Conservation (phyloP, 192 early-diverging fungal genomes). For the Coemansia sp. region DNA sequence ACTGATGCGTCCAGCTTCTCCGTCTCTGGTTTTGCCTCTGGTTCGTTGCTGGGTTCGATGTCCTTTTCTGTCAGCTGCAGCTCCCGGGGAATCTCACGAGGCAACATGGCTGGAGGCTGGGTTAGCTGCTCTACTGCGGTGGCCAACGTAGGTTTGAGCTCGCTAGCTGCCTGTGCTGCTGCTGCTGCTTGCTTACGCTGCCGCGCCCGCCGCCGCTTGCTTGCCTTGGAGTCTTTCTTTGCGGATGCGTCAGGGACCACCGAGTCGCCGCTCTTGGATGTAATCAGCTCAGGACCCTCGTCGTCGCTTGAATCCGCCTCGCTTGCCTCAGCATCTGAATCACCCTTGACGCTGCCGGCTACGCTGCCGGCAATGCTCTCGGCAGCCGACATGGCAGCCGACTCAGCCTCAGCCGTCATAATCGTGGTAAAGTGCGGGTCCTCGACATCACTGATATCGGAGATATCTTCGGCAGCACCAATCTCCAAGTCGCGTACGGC, state of each 20-base stretch:
- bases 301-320: slow-evolving; percentile 12
- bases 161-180: slow-evolving; percentile 9
- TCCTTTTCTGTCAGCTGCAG: slow-evolving; percentile 25
- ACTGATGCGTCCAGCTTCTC: slow-evolving; percentile 32
- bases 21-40: neutral
- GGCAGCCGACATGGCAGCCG: slow-evolving; percentile 28
- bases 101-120: slow-evolving; percentile 8
- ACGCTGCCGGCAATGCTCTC: slow-evolving; percentile 32
- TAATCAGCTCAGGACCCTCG: slow-evolving; percentile 42
- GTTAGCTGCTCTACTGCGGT: slow-evolving; percentile 15
- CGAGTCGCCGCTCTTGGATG: slow-evolving; percentile 21
- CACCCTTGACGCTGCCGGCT: slow-evolving; percentile 8
- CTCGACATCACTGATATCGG: slow-evolving; percentile 47
- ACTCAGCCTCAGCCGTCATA: slow-evolving; percentile 37
- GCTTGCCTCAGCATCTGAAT: slow-evolving; percentile 7
- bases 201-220: slow-evolving; percentile 37
- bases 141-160: slow-evolving; percentile 12
- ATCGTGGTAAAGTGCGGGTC: slow-evolving; percentile 46
- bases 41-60: neutral
- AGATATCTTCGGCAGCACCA: slow-evolving; percentile 28
- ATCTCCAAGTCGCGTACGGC: neutral
- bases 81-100: slow-evolving; percentile 36
- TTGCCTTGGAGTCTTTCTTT: neutral
- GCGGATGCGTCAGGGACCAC: slow-evolving; percentile 8
- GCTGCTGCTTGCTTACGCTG: slow-evolving; percentile 35